These are phyloP conservation scores for Nelumbo lutea DNA, from an alignment of 164 flowering plant species.

Conservation along the genomic window DNA sequence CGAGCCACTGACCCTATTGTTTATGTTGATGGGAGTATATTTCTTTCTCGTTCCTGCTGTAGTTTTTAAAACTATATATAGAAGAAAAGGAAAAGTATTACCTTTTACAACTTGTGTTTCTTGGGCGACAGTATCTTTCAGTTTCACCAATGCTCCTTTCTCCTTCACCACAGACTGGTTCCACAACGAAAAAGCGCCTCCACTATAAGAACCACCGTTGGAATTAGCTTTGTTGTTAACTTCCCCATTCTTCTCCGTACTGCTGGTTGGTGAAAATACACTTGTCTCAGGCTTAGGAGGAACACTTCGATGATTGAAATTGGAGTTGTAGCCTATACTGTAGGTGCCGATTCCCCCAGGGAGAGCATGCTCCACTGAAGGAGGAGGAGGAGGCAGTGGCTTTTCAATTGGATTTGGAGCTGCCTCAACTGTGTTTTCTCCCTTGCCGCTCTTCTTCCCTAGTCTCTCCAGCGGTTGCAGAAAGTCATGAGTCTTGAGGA, in stretches of 20 bases:
- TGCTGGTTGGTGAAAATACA: constrained; percentile 29
- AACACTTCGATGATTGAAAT: constrained; percentile 30
- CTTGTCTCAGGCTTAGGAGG: constrained; percentile 57
- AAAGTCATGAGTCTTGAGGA: constrained; percentile 70
- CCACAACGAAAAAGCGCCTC: constrained; percentile 82
- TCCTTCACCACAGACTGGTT: constrained; percentile 59
- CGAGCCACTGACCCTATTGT: too few species aligned
- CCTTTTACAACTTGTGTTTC: constrained; percentile 44
- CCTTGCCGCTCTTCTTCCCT: constrained; percentile 39
- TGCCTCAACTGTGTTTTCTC: constrained; percentile 32
- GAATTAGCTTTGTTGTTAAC: constrained; percentile 27
- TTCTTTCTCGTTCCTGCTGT: too few species aligned
- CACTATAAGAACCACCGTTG: constrained; percentile 51
- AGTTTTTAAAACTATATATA: too few species aligned
- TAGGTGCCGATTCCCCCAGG: constrained; percentile 97
- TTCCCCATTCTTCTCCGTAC: constrained; percentile 51
- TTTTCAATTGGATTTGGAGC: constrained; percentile 26
- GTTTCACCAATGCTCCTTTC: constrained; percentile 40
- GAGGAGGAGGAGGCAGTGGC: constrained; percentile 34
- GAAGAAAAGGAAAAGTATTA: constrained; percentile 11
- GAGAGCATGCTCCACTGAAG: constrained; percentile 60
- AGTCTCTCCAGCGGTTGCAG: constrained; percentile 65
- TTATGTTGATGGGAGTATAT: too few species aligned
- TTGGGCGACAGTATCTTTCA: constrained; percentile 48
- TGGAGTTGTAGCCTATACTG: constrained; percentile 67